These are phyloP conservation scores for Aureobasidium sp. DNA, from an alignment of 2,329 filamentous ascomycete genomes.

Conservation along the genomic window DNA sequence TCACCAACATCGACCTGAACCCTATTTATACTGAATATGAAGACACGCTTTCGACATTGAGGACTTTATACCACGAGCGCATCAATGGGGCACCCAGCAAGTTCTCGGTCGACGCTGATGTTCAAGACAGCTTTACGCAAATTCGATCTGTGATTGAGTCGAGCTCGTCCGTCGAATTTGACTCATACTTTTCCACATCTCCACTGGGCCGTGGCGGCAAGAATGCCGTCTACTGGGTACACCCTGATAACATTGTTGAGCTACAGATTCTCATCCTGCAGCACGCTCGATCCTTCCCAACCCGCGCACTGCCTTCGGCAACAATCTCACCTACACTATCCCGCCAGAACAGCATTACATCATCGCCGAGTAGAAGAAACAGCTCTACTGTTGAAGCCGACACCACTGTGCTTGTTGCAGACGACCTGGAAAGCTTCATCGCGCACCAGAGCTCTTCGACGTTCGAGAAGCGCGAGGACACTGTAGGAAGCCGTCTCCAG, in stretches of 20 bases:
- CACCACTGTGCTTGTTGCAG: constrained; percentile 15
- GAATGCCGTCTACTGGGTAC: constrained; percentile 48
- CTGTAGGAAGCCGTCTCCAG: constrained; percentile 25
- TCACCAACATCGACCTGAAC: constrained; percentile 60
- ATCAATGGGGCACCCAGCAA: constrained; percentile 5
- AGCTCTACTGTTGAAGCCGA: constrained; percentile 8
- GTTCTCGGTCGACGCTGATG: constrained; percentile 12
- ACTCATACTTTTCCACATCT: constrained; percentile 41
- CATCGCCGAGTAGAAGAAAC: not conserved
- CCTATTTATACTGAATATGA: constrained; percentile 44
- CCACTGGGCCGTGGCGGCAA: constrained; percentile 40
- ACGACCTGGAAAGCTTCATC: constrained; percentile 17
- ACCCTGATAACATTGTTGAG: constrained; percentile 48
- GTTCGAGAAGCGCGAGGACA: constrained; percentile 26
- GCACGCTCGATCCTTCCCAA: constrained; percentile 36
- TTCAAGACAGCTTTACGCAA: constrained; percentile 11
- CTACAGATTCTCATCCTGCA: constrained; percentile 47
- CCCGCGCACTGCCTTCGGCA: not conserved
- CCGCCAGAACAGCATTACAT: constrained; percentile 7
- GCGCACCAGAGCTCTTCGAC: constrained; percentile 15
- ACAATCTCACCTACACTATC: not conserved
- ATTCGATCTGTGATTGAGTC: constrained; percentile 27
- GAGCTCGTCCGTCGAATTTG: constrained; percentile 41
- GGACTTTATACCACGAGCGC: constrained; percentile 36
- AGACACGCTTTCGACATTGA: constrained; percentile 38